phyloP scores from a whole-genome alignment of 371 early-diverging fungal genomes.

The Basidiobolus meristosporus region DNA sequence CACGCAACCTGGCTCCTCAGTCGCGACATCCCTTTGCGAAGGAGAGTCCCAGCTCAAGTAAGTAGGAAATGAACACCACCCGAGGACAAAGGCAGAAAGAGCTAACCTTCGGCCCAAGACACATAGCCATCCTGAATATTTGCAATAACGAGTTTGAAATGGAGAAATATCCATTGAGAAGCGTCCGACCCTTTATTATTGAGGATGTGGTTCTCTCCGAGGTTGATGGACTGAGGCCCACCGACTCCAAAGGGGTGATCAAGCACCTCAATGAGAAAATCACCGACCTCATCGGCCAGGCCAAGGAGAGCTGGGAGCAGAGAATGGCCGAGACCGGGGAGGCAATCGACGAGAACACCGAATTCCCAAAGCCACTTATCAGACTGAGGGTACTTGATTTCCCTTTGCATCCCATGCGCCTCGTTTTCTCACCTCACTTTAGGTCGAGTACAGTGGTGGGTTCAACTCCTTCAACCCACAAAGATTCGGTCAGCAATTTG shows the following conservation, averaged over 20 bases:
- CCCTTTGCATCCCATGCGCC: not conserved
- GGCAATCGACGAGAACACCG: slow-evolving; percentile 7
- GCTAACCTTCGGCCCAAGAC: slow-evolving; percentile 7
- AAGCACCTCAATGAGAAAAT: not conserved
- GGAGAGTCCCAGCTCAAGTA: slow-evolving; percentile 83
- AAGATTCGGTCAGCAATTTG: slow-evolving; percentile 67
- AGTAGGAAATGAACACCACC: slow-evolving; percentile 6
- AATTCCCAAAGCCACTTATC: slow-evolving; percentile 49
- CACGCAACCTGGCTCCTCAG: slow-evolving; percentile 92
- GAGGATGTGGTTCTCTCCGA: slow-evolving; percentile 39
- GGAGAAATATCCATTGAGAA: slow-evolving; percentile 51
- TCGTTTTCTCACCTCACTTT: slow-evolving; percentile 1
- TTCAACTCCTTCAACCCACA: slow-evolving; percentile 67
- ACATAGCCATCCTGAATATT: slow-evolving; percentile 57
- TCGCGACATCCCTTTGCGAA: slow-evolving; percentile 85
- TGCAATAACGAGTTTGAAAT: slow-evolving; percentile 36
- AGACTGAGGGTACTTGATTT: slow-evolving; percentile 32
- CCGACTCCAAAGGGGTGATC: slow-evolving; percentile 15
- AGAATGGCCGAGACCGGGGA: slow-evolving; percentile 7
- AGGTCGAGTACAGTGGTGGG: slow-evolving; percentile 72
- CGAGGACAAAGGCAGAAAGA: not conserved
- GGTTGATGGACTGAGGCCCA: slow-evolving; percentile 13
- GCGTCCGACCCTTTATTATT: slow-evolving; percentile 82
- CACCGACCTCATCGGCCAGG: slow-evolving; percentile 30
- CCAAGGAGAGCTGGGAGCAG: slow-evolving; percentile 34